A percentile compares a stretch with the other conserved stretches of the same genome.
Evolutionary conservation across 1,139 yeast species (phyloP).

Genomic region (Hyphopichia pseudoburtonii): DNA sequence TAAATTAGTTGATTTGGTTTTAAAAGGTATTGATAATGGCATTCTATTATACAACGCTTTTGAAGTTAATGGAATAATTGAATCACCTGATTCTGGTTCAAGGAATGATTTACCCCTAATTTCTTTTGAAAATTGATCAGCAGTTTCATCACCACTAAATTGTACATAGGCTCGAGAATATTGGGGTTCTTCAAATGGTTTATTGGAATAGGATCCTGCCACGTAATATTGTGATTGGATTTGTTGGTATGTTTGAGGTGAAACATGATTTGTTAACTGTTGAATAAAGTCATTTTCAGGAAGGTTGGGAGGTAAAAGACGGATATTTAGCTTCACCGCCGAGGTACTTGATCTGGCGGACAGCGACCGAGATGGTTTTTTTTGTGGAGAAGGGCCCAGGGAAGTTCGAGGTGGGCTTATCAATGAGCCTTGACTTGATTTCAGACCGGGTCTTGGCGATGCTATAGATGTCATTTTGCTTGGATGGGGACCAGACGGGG

Average conservation of each 20-base stretch:
- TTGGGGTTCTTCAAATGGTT: slow-evolving; percentile 25
- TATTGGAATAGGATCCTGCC: slow-evolving; percentile 17
- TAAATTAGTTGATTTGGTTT: background rate
- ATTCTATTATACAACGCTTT: slow-evolving; percentile 23
- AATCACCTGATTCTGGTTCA: slow-evolving; percentile 20
- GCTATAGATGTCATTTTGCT: slow-evolving; percentile 1
- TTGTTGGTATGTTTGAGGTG: background rate
- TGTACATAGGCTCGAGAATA: slow-evolving; percentile 30
- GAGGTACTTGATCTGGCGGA: too few species aligned
- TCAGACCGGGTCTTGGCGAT: background rate
- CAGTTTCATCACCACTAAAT: slow-evolving; percentile 15
- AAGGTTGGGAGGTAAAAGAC: slow-evolving; percentile 22
- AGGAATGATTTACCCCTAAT: slow-evolving; percentile 21
- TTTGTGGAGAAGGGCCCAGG: too few species aligned
- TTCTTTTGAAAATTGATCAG: slow-evolving; percentile 15
- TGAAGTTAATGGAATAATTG: slow-evolving; percentile 24
- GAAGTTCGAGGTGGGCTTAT: background rate
- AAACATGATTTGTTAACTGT: slow-evolving; percentile 15
- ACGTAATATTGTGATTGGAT: slow-evolving; percentile 14
- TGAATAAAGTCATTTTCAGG: slow-evolving; percentile 16
- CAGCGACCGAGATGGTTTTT: too few species aligned
- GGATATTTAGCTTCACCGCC: slow-evolving; percentile 14
- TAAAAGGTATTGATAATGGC: slow-evolving; percentile 9
- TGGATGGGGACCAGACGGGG: too few species aligned
- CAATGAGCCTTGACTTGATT: background rate